Conservation (phyloP, 805 yeast species). For the Lipomyces oligophaga region DNA sequence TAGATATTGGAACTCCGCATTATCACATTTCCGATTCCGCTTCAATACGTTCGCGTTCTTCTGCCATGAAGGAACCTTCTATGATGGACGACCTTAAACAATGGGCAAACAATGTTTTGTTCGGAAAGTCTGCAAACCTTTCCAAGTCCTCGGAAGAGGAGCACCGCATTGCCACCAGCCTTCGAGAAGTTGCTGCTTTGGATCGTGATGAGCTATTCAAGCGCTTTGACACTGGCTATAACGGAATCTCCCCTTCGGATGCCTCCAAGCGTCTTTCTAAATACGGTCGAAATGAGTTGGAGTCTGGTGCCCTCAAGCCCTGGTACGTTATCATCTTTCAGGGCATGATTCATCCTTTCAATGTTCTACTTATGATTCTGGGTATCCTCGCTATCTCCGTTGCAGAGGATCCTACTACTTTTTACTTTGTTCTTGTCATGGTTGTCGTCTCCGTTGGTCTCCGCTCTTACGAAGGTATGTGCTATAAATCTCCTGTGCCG, state of each 20-base stretch:
- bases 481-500: background rate
- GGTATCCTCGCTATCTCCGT: constrained; percentile 27
- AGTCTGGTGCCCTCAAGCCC: constrained; percentile 23
- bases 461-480: constrained; percentile 26
- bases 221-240: constrained; percentile 19
- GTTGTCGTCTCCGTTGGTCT: constrained; percentile 25
- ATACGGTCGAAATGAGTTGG: constrained; percentile 24
- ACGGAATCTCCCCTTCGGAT: constrained; percentile 19
- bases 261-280: constrained; percentile 15
- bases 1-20: constrained; percentile 17
- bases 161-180: constrained; percentile 19
- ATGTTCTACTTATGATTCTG: constrained; percentile 23
- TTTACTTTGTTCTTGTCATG: constrained; percentile 27
- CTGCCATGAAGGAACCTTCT: background rate
- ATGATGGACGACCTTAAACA: constrained; percentile 9
- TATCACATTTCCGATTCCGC: constrained; percentile 10
- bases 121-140: constrained; percentile 28
- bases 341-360: constrained; percentile 26
- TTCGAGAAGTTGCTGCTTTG: constrained; percentile 19
- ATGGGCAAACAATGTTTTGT: constrained; percentile 19
- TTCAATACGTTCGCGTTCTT: constrained; percentile 13
- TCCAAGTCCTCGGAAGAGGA: constrained; percentile 24
- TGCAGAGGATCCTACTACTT: constrained; percentile 28
- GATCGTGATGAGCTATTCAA: constrained; percentile 18
- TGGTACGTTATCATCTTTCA: constrained; percentile 24